phyloP scores from a whole-genome alignment of 78 protist species.

The Dictyostelium intermedium region DNA sequence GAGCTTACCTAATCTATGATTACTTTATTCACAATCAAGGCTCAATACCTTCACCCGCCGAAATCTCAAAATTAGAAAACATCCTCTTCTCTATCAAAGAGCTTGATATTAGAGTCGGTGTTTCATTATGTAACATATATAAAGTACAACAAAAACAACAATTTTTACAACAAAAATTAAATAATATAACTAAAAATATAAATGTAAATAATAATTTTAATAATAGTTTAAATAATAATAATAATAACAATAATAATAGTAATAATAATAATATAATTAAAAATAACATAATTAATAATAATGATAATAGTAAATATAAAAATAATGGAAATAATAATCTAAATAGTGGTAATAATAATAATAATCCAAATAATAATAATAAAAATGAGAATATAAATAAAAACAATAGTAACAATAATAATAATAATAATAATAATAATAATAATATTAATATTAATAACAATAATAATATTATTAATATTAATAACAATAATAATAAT shows the following conservation, averaged over 20 bases:
- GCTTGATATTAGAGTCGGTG: constrained; percentile 6
- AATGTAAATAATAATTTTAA: not conserved
- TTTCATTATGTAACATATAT: constrained; percentile 3
- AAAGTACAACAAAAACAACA: constrained; percentile 7
- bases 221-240: not conserved
- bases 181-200: not conserved
- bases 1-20: constrained; percentile 27
- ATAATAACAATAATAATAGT: not conserved
- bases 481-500: not conserved
- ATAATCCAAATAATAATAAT: not conserved
- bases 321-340: too few relatives aligned
- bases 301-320: not conserved
- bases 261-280: not conserved
- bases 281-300: not conserved
- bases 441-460: not conserved
- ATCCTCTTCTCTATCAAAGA: not conserved
- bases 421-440: not conserved
- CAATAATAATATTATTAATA: not conserved
- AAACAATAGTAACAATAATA: not conserved
- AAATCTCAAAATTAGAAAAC: constrained; percentile 21
- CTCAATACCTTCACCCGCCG: constrained; percentile 1
- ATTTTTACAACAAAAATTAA: not conserved
- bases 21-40: not conserved
- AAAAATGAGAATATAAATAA: not conserved
- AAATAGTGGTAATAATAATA: too few relatives aligned